These are phyloP conservation scores for Paspalum notatum DNA, from an alignment of 176 grass and related monocot species.

Conservation along the genomic window DNA sequence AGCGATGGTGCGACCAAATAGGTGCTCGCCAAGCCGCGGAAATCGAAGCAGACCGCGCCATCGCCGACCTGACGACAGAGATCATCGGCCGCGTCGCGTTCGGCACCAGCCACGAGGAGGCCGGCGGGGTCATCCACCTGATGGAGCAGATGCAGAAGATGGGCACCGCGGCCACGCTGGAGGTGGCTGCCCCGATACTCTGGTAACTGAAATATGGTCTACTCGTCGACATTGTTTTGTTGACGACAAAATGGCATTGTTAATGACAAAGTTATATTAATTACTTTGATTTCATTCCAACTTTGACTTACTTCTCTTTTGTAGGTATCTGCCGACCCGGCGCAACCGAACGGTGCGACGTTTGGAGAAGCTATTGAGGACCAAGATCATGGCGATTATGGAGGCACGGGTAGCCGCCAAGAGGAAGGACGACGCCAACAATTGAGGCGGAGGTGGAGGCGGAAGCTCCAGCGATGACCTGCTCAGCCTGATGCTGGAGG, in stretches of 20 bases:
- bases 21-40: background rate
- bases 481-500: constrained; percentile 44
- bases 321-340: constrained; percentile 37
- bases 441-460: too few relatives aligned
- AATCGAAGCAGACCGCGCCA: constrained; percentile 27
- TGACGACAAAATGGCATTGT: too few relatives aligned
- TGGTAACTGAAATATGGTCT: background rate
- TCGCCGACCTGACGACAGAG: constrained; percentile 43
- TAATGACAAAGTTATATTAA: too few relatives aligned
- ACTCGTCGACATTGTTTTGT: too few relatives aligned
- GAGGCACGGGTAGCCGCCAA: background rate
- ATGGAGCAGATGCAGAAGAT: constrained; percentile 29
- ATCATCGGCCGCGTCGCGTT: constrained; percentile 48
- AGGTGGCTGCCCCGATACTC: constrained; percentile 15
- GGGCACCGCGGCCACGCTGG: constrained; percentile 12
- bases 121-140: background rate
- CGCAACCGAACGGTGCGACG: constrained; percentile 16
- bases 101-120: constrained; percentile 17
- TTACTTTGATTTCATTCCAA: background rate
- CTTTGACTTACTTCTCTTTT: background rate
- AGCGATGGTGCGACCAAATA: background rate
- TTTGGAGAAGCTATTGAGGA: constrained; percentile 26
- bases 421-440: background rate
- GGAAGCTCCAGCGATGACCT: constrained; percentile 43
- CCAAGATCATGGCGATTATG: constrained; percentile 33